phyloP scores from a whole-genome alignment of 2,329 filamentous ascomycete species.

The Fusarium fracticaudum region DNA sequence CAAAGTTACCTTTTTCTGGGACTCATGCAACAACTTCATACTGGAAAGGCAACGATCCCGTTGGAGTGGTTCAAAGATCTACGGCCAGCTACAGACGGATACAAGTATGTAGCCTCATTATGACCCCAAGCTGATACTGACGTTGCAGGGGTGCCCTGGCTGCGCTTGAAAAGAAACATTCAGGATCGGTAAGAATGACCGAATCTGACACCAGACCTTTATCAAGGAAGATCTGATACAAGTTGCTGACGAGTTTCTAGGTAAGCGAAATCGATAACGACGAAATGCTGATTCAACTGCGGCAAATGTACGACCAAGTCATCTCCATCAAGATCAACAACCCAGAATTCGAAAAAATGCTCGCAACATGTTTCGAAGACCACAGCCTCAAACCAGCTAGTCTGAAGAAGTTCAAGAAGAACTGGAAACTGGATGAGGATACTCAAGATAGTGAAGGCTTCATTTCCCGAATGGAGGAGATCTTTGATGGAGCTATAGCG shows the following conservation, averaged over 20 bases:
- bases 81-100: background rate
- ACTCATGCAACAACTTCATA: background rate
- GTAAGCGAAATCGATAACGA: background rate
- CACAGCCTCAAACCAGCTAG: background rate
- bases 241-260: rapidly evolving
- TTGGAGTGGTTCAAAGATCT: background rate
- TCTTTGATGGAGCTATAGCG: background rate
- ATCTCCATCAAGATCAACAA: background rate
- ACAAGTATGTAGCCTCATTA: background rate
- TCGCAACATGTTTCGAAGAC: background rate
- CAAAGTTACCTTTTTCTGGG: background rate
- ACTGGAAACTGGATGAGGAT: background rate
- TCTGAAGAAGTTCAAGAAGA: background rate
- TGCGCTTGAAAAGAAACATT: background rate
- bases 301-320: background rate
- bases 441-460: background rate
- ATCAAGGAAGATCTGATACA: rapidly evolving
- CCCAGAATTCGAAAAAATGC: background rate
- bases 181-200: background rate
- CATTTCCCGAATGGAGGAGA: background rate
- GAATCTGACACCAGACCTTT: no score
- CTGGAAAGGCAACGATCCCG: background rate
- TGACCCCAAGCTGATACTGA: background rate
- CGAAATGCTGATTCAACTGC: background rate
- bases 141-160: background rate